Evolutionary conservation across 495 filamentous ascomycete genomes (phyloP), one percentile per base, ranked within the genome.

Genomic region (Penicillium angulare): DNA sequence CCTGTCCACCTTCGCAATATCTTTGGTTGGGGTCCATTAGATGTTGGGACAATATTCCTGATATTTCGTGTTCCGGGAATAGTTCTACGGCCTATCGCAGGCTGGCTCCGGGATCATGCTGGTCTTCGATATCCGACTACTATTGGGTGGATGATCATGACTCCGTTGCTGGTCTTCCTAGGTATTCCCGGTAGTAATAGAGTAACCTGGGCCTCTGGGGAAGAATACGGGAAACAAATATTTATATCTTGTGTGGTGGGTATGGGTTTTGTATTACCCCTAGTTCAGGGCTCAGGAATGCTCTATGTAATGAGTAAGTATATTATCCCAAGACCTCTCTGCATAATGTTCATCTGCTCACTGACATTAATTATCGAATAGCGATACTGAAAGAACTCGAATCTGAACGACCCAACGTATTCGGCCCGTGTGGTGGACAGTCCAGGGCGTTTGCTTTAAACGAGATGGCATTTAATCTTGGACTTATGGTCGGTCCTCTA

Each of bases 11-110:
- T 61, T 18, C 45, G 39, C 2, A 39, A 51, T 3, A 35, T 47
- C 5, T 65, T 67, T 42, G 35, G 32, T 21, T 67, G 64, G 64
- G 57, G 47, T 9, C 48, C 43, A 18, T 41, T 55, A 0, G 26
- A 35, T n/a, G 41, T 47, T n/a, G 61, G 64, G 2, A 21, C 61
- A 12, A 42, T 65, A 44, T 67, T 66, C 36, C 22, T 59, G 13
- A 7, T 44, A 1, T 41, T 69, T 0, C 52, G 56, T 10, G 24
- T 42, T 2, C 66, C 66, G 0, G n/a, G 31, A 2, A 31, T 65
- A 3, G 5, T 65, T 7, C 21, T 65, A 1, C 34, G 33, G 0
- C 53, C 59, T 0, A n/a, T 49, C 0, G 22, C 41, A 23, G 66
- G 63, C 16, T 53, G 47, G 56, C 45, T 67, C 5, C 53, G 55